Base-by-base conservation (phyloP, 257 asterid genomes). In the Petunia secreta region DNA sequence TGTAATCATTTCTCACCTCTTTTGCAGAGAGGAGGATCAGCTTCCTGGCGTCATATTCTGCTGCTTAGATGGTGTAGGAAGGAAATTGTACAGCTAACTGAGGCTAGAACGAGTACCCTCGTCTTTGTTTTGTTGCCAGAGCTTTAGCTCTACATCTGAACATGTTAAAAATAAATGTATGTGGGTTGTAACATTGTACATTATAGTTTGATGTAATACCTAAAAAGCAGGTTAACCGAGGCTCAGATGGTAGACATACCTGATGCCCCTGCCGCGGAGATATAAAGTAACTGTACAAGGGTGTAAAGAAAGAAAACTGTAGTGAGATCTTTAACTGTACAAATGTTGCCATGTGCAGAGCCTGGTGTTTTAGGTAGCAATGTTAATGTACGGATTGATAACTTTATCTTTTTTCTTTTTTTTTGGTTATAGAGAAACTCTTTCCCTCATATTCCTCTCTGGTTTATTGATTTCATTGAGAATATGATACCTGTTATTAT, bases 11-110 rank as follows among this genome's bases (percentile, higher is more conserved):
- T 75, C 1, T 40, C 48, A 34, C 1, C 46, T 83, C 36, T 69
- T 79, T 84, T 84, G 88, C 95, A 92, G 97, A 92, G 80, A 91
- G 86, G 94, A 92, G 97, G 90, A 92, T 92, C 79, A 86, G 91
- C 66, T 78, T 78, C 81, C 85, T 88, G 84, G 85, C 92, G 53
- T 85, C 88, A 3, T 83, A 84, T 76, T 75, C 90, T 38, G 85
- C 84, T 65, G 7, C 84, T 77, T 80, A 83, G 90, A 55, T 11
- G 82, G 79, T 76, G 58, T 71, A 76, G 85, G 84, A 85, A 82
- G 75, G 83, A 84, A 85, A 76, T 48, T 88, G 95, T 92, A 86
- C 92, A 88, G 94, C 92, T 90, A 89, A 90, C 95, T 53, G 87
- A 84, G 89, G 86, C 86, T 87, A 85, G 91, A 82, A 75, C 63